Evolutionary conservation across 176 grass and related monocot species (phyloP), one percentile per base, ranked within the genome.

Genomic region (Oropetium thomaeum): DNA sequence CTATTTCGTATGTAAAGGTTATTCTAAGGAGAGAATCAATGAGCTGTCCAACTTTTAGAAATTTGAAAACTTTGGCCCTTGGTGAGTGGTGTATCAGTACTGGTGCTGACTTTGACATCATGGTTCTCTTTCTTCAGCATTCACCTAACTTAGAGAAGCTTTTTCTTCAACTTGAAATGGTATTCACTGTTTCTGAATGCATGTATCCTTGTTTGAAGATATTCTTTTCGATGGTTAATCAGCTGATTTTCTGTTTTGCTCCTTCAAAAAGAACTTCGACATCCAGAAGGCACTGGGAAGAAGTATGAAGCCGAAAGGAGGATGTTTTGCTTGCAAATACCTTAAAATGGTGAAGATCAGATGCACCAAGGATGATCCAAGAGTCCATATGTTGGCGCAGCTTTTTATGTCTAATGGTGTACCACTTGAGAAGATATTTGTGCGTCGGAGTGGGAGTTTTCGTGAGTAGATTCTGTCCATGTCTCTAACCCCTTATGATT

Each of bases 31-130:
- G 70, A 43, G 80, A 75, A 67, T 67, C 62, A 7, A 7, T 67
- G 25, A 75, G 20, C 11, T 83, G 71, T 38, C 81, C 81, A 75
- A 75, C 38, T 47, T 83, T 76, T 69, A 75, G 30, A 34, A 69
- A 68, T 27, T 14, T 83, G 81, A 83, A 83, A 71, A 76, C 52
- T 16, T 69, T 83, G 52, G 54, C 71, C 81, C 71, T 83, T 67
- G 81, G 71, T 60, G 81, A 83, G 3, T 83, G 71, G 81, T 82
- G 80, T 58, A 74, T 82, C 70, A 82, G 63, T 69, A 39, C 40
- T 8, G 81, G 10, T 83, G 81, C 51, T 48, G 31, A 83, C 32
- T 83, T 83, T 12, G 63, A 69, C 53, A 27, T 59, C 58, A 35
- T 83, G 69, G 3, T 83, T 76, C 16, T 8, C 39, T 68, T 83